Evolutionary conservation across 768 basidiomycete genomes (phyloP), one percentile per base, ranked within the genome.

Genomic region (Aureoboletus auriporus): DNA sequence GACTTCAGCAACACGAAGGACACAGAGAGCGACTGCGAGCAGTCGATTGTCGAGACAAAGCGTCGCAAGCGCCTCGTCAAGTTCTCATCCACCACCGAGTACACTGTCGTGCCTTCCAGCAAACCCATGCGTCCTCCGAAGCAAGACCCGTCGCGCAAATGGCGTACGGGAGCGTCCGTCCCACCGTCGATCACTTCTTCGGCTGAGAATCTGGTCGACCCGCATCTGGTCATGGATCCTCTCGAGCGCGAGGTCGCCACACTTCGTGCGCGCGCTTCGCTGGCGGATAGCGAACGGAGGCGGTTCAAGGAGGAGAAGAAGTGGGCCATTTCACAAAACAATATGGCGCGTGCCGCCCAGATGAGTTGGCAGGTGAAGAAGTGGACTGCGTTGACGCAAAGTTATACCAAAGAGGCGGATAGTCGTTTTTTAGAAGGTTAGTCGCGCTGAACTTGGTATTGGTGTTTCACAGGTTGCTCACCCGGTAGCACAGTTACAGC

Each of bases 361-460:
- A 81, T 91, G 75, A 82, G 82, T 58, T 89, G 86, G 83, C 86
- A 89, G 65, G 85, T 89, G 50, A 85, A 86, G 70, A 78, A 83
- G 16, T 91, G 88, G 66, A 80, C 84, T 30, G 80, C 83, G 27
- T 70, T 92, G 47, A 87, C 84, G 77, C 82, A 89, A 66, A 86
- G 84, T 52, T 91, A 88, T 58, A 83, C 82, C 54, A 75, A 79
- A 35, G 87, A 91, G 67, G 89, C 89, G 20, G 88, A 89, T 54
- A 63, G 75, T 9, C 82, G 82, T 64, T 60, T 84, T 34, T 61
- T 84, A 31, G 81, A 84, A 73, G 80, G 88, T 88, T 31, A 47
- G 57, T 46, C 30, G 48, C 16, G 35, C 31, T 16, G 17, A 11
- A 13, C 16, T 11, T 7, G 10, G 31, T 36, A 23, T 2, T 27